phyloP scores from a whole-genome alignment of 2,329 filamentous ascomycete genomes.

The Cladosporium sp. region DNA sequence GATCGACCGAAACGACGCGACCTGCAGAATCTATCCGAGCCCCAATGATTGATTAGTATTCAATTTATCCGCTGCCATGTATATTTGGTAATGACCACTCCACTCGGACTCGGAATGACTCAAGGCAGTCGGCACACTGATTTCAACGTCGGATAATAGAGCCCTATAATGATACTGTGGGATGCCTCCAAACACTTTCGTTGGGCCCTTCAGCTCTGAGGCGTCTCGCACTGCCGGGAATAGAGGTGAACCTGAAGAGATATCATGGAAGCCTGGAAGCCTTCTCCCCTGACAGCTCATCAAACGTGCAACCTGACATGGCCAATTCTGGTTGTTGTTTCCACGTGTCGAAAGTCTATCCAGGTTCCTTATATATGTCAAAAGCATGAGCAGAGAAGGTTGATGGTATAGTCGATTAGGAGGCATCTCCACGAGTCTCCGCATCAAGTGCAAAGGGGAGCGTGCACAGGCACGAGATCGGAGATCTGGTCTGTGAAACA shows the following conservation, averaged over 20 bases:
- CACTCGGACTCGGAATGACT: neutral
- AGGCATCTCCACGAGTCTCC: neutral
- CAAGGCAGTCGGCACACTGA: neutral
- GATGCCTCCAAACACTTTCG: neutral
- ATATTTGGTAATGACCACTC: neutral
- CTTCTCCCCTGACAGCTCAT: neutral
- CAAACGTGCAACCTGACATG: neutral
- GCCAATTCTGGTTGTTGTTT: neutral
- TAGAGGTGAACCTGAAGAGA: neutral
- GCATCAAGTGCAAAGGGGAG: neutral
- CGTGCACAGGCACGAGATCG: constrained; percentile 1
- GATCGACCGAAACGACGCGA: neutral
- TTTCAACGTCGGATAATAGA: neutral
- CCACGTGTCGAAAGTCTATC: neutral
- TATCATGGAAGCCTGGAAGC: neutral
- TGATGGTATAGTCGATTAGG: neutral
- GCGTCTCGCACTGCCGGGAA: neutral
- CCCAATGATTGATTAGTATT: neutral
- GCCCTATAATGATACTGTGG: neutral
- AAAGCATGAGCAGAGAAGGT: neutral
- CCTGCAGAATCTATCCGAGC: neutral
- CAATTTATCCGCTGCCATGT: neutral
- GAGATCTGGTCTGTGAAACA: neutral
- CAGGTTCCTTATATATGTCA: neutral
- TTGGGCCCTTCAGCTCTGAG: neutral